Conservation (phyloP, 495 filamentous ascomycete genomes). For the Lophiostoma macrostomum region DNA sequence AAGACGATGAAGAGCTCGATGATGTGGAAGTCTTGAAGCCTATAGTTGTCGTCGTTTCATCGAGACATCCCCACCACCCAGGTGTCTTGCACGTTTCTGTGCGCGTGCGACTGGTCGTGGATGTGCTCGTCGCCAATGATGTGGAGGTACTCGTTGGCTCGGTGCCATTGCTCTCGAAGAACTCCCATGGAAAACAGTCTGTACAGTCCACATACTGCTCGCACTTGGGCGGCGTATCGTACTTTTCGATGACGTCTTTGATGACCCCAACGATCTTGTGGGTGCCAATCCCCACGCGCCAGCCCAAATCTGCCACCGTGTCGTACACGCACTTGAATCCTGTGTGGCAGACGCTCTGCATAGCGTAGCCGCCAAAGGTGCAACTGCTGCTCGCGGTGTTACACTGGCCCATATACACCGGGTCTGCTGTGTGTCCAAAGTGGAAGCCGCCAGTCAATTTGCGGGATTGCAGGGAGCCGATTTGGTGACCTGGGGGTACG, state of each 20-base stretch:
- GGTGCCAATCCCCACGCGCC: constrained; percentile 79
- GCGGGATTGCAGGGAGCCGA: constrained; percentile 65
- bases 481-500: constrained; percentile 71
- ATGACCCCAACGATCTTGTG: constrained; percentile 87
- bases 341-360: constrained; percentile 88
- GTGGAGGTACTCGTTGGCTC: constrained; percentile 65
- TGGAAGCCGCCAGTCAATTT: constrained; percentile 79
- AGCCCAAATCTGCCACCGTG: constrained; percentile 82
- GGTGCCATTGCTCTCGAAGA: constrained; percentile 83
- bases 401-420: constrained; percentile 90
- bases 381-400: constrained; percentile 84
- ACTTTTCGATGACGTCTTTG: constrained; percentile 75
- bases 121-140: constrained; percentile 40
- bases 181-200: constrained; percentile 93
- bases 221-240: constrained; percentile 75
- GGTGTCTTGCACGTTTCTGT: constrained; percentile 87
- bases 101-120: constrained; percentile 53
- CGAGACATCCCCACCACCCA: constrained; percentile 75
- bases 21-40: constrained; percentile 38
- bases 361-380: constrained; percentile 88
- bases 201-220: constrained; percentile 70
- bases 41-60: constrained; percentile 52
- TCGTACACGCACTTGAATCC: constrained; percentile 87
- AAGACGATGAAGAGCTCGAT: constrained; percentile 47
- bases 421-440: constrained; percentile 94